Conservation (phyloP, 345 rosid genomes). For the Salix koriyanagi region DNA sequence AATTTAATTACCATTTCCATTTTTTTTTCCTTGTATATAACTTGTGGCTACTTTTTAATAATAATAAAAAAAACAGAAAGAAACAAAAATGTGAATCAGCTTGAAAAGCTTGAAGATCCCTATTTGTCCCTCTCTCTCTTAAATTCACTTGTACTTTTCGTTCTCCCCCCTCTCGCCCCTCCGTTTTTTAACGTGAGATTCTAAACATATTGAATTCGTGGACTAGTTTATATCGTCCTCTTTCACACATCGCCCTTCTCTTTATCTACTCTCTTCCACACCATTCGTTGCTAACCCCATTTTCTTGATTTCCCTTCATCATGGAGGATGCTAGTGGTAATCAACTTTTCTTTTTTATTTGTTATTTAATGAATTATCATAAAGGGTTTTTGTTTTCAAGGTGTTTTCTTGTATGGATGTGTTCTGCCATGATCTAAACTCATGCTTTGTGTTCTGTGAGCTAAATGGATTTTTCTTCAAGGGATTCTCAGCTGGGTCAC, state of each 20-base stretch:
- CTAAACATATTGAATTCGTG: slow-evolving; percentile 10
- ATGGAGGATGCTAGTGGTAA: slow-evolving; percentile 18
- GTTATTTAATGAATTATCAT: not conserved
- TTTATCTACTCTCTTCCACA: not conserved
- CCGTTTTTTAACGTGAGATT: not conserved
- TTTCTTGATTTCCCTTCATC: not conserved
- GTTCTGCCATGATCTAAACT: not conserved
- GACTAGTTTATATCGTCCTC: slow-evolving; percentile 1
- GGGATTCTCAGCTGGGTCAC: not conserved
- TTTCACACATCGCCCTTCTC: not conserved
- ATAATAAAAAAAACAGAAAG: not conserved
- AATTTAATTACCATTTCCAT: too few species aligned
- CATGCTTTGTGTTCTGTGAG: not conserved
- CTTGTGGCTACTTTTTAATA: too few species aligned
- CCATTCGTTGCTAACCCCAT: not conserved
- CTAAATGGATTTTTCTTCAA: not conserved
- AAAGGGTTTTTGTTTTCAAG: not conserved
- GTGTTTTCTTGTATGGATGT: not conserved
- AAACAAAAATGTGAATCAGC: not conserved
- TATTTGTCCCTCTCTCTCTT: not conserved
- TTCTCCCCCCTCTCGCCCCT: not conserved
- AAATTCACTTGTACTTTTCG: not conserved
- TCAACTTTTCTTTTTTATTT: not conserved
- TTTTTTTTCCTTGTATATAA: too few species aligned
- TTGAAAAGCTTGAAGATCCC: not conserved